Evolutionary conservation across 2,329 filamentous ascomycete species (phyloP).

Genomic region (Ophiostoma angusticollis): DNA sequence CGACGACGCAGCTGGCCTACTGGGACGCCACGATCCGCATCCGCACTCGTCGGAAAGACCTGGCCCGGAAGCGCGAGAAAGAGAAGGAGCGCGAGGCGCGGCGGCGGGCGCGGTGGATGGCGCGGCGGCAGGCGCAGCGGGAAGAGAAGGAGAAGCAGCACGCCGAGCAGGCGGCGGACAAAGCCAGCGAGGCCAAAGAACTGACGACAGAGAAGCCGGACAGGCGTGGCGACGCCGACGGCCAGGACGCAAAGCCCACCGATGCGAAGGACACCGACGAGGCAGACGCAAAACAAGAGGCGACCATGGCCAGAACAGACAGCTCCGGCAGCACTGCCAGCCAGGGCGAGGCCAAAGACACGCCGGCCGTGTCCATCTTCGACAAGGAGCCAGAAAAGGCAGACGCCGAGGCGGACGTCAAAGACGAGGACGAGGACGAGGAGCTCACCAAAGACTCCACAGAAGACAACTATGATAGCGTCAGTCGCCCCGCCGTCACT

Average conservation of each 20-base stretch:
- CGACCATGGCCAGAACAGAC: neutral
- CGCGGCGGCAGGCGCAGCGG: conserved; percentile 14
- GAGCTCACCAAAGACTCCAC: neutral
- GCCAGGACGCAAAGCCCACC: conserved; percentile 9
- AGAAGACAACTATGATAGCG: neutral
- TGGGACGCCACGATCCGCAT: conserved; percentile 27
- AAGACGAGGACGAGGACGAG: conserved; percentile 2
- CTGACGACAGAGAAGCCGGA: conserved; percentile 4
- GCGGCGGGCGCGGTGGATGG: conserved; percentile 11
- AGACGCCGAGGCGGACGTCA: conserved; percentile 20
- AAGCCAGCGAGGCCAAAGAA: conserved; percentile 11
- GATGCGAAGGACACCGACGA: conserved; percentile 12
- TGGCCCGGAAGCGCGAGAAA: conserved; percentile 16
- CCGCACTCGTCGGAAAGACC: conserved; percentile 17
- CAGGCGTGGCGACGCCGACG: too few relatives aligned
- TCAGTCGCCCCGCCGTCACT: conserved; percentile 12
- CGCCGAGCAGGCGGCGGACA: conserved; percentile 12
- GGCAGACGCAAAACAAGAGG: neutral
- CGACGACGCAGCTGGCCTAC: conserved; percentile 26
- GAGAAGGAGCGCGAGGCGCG: neutral
- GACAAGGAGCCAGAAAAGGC: neutral
- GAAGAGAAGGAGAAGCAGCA: conserved; percentile 14
- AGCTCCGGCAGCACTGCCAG: neutral
- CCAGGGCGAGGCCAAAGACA: neutral
- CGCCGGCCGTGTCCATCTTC: neutral